These are phyloP conservation scores for Wickerhamiella kazuoi DNA, from an alignment of 805 yeast species.

Conservation along the genomic window DNA sequence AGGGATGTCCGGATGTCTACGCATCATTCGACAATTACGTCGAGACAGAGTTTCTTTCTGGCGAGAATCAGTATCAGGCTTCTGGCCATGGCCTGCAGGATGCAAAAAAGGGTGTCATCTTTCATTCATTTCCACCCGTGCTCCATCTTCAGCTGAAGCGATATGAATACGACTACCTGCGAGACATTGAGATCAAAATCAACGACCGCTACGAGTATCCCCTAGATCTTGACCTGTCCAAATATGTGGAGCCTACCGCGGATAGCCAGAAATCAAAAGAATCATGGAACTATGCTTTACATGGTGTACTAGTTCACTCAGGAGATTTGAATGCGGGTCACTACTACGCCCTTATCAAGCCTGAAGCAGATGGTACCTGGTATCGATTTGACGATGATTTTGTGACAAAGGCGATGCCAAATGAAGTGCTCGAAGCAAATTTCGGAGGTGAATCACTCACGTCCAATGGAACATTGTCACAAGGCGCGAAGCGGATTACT, in stretches of 20 bases:
- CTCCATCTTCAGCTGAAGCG: slow-evolving; percentile 84
- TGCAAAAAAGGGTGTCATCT: slow-evolving; percentile 90
- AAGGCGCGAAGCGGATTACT: slow-evolving; percentile 56
- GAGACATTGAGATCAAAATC: slow-evolving; percentile 74
- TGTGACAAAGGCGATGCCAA: slow-evolving; percentile 70
- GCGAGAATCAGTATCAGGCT: slow-evolving; percentile 92
- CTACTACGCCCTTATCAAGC: slow-evolving; percentile 85
- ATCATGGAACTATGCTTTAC: slow-evolving; percentile 64
- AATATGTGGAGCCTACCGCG: slow-evolving; percentile 39
- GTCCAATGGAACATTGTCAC: background rate
- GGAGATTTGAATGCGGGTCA: slow-evolving; percentile 96
- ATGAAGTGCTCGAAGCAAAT: slow-evolving; percentile 80
- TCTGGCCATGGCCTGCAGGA: slow-evolving; percentile 81
- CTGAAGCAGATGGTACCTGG: slow-evolving; percentile 56
- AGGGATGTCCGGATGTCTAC: slow-evolving; percentile 51
- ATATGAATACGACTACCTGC: slow-evolving; percentile 83
- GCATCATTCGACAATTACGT: slow-evolving; percentile 74
- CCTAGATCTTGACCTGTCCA: slow-evolving; percentile 58
- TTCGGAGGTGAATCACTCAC: slow-evolving; percentile 48
- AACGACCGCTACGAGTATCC: slow-evolving; percentile 88
- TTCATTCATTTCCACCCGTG: slow-evolving; percentile 79
- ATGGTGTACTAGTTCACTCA: slow-evolving; percentile 88
- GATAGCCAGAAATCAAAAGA: slow-evolving; percentile 29
- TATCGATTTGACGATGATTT: slow-evolving; percentile 87
- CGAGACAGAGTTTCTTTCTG: slow-evolving; percentile 74